Base-by-base conservation (phyloP, 805 yeast species). In the Peterozyma xylosa region DNA sequence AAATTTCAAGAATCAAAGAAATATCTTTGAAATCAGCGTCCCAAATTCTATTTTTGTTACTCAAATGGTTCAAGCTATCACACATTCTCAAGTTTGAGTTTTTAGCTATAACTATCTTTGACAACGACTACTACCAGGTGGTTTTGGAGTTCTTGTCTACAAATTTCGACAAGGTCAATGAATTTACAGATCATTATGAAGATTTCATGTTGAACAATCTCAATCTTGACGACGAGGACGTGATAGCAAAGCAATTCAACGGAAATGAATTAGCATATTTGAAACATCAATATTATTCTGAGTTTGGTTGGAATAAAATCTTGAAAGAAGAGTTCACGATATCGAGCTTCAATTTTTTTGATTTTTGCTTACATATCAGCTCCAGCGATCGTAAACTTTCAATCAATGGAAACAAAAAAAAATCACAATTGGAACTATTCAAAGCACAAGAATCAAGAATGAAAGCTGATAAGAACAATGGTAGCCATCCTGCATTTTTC, bases 1-100 rank as follows among this genome's bases (percentile, higher is more conserved):
- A 82, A 50, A 65, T 79, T 2, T 48, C 68, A 5, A 70, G 82
- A 48, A 66, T 76, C n/a, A 82, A 81, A 50, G 91, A 85, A 52
- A 62, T 77, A 3, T 66, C 81, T 1, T 54, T 82, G 42, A 83
- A 80, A 50, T 74, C 82, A 3, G 64, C 82, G 2, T 67, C 82
- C 0, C 74, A 76, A 1, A 71, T 79, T 1, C 44, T 87, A 1
- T 52, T 64, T 10, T 52, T 76, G 16, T 56, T 93, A 16, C 57
- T 82, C 32, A 74, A 73, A 53, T 90, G 97, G 96, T 82, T 86
- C 58, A 86, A 85, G 56, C 59, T 73, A 9, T 82, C 78, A 38
- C 96, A 93, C 58, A 66, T 88, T 2, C 59, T 90, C 49, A 90
- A 91, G 58, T 81, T 73, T 58, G 95, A 88, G 57, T 86, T 82